Base-by-base conservation (phyloP, 805 yeast genomes). In the Cyberlindnera mycetangii region DNA sequence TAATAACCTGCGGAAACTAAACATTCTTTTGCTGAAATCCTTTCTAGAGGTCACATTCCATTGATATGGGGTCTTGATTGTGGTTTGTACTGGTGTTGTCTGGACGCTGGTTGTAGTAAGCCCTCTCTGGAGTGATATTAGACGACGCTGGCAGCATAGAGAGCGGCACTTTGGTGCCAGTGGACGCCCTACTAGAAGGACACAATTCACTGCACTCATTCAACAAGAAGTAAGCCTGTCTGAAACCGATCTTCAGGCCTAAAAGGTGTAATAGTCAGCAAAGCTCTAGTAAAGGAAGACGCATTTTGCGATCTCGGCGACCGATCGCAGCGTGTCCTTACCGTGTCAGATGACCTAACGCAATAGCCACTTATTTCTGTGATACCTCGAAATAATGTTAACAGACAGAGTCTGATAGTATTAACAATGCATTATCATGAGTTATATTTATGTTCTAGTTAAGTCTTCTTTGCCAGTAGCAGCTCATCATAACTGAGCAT, bases 261-360 rank as follows among this genome's bases (percentile, higher is more conserved):
- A 12, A 25, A 5, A 10, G 28, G 28, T 25, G 28, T 7, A 11
- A 10, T 7, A n/a, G 28, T n/a, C 14, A n/a, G 19, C 19, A n/a
- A 18, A n/a, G 7, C n/a, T 32, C 14, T 32, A 14, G 19, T 30
- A 11, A 30, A n/a, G 12, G 35, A 17, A 7, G 35, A 32, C 5
- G 35, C 25, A 33, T 24, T 32, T 32, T 32, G 37, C 42, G 42
- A 39, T 25, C 19, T 41, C 44, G 44, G 44, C 38, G 20, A 18
- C 38, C 38, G 38, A 20, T 7, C 21, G 16, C 15, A 10, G 14
- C 15, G 38, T 27, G 38, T 21, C 25, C 43, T 3, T 33, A 40
- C 34, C 43, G 33, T 14, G 42, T 39, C 42, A 39, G 19, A 16
- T 39, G 37, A 32, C 42, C 32, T 39, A 6, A 24, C 32, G 42